Percentiles rank a stretch among this genome's conserved stretches.
Evolutionary conservation across 2,329 filamentous ascomycete genomes (phyloP).

Genomic region (Endocalyx cinctus): DNA sequence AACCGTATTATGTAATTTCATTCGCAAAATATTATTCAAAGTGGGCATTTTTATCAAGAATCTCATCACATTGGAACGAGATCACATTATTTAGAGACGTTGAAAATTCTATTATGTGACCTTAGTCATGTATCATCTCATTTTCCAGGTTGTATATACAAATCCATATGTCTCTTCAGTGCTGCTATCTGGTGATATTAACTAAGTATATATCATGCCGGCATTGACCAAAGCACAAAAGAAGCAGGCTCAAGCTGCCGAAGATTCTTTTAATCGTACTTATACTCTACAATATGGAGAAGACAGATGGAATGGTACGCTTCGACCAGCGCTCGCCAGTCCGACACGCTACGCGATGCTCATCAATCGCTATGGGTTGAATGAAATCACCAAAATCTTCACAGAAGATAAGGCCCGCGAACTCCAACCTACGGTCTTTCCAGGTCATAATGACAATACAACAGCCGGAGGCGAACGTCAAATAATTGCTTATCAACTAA

Average conservation of each 20-base stretch:
- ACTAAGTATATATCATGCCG: conserved; percentile 19
- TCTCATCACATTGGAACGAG: too few relatives aligned
- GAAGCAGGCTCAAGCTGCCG: conserved; percentile 19
- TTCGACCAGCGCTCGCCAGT: conserved; percentile 20
- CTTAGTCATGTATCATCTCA: too few relatives aligned
- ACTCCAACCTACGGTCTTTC: conserved; percentile 13
- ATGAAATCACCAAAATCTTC: conserved; percentile 11
- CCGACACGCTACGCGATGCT: conserved; percentile 24
- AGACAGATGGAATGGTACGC: conserved; percentile 20
- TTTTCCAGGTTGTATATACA: too few relatives aligned
- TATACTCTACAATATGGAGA: conserved; percentile 19
- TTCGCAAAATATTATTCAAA: too few relatives aligned
- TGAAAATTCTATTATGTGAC: too few relatives aligned
- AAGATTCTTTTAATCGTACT: conserved; percentile 20
- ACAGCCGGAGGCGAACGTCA: neutral
- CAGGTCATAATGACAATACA: neutral
- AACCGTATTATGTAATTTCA: too few relatives aligned
- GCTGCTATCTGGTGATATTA: too few relatives aligned
- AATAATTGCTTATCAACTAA: conserved; percentile 16
- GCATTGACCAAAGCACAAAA: conserved; percentile 21
- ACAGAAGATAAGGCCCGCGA: conserved; percentile 9
- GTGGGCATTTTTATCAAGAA: too few relatives aligned
- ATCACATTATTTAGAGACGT: too few relatives aligned
- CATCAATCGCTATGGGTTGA: conserved; percentile 17
- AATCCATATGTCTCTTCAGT: too few relatives aligned